Conservation (phyloP, 2,329 filamentous ascomycete genomes). For the Colletotrichum spaethianum region DNA sequence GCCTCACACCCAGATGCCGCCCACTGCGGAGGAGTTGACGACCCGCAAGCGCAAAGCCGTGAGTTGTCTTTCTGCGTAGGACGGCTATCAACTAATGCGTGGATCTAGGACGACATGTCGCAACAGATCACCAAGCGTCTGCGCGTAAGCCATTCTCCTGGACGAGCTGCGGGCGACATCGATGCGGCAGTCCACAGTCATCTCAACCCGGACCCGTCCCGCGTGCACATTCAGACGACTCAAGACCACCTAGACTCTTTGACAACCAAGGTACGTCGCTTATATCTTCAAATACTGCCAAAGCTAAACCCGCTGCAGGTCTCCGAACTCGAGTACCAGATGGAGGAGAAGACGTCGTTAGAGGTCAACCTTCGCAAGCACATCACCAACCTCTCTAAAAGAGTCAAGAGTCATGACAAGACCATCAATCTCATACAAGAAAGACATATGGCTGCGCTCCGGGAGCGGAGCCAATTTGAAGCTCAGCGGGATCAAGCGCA, state of each 20-base stretch:
- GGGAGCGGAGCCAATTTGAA: conserved; percentile 65
- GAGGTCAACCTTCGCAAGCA: conserved; percentile 42
- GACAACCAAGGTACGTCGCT: conserved; percentile 53
- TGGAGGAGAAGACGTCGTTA: conserved; percentile 49
- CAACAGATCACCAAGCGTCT: conserved; percentile 29
- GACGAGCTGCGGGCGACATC: conserved; percentile 11
- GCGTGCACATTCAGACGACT: conserved; percentile 30
- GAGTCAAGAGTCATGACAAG: conserved; percentile 61
- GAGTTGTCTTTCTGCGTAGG: neutral
- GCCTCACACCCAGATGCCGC: conserved; percentile 38
- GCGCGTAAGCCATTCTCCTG: conserved; percentile 28
- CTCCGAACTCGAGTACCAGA: conserved; percentile 52
- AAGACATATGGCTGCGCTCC: conserved; percentile 63
- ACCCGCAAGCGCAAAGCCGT: conserved; percentile 39
- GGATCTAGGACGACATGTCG: conserved; percentile 20
- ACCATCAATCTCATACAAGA: conserved; percentile 62
- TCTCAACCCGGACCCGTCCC: conserved; percentile 31
- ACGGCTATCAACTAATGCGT: neutral
- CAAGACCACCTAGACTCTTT: conserved; percentile 53
- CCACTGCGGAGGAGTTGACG: conserved; percentile 27
- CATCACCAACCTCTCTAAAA: conserved; percentile 44
- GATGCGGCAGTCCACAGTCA: conserved; percentile 28
- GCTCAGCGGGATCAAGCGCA: conserved; percentile 59
- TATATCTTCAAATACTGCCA: neutral
- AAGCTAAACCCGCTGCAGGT: conserved; percentile 49